Conservation (phyloP, 2,329 filamentous ascomycete species). For the Arthrocladium fulminans region DNA sequence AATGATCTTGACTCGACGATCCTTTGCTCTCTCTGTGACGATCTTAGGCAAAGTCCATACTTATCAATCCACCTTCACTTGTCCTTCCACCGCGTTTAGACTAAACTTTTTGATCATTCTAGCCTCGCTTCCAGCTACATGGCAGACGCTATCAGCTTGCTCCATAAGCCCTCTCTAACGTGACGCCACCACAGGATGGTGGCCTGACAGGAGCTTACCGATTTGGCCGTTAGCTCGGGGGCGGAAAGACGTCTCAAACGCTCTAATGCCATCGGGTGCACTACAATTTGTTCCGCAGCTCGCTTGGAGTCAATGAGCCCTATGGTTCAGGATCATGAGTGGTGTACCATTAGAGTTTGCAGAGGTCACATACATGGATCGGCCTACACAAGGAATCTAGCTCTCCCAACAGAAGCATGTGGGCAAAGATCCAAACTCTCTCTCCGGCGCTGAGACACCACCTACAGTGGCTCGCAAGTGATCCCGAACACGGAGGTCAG, state of each 20-base stretch:
- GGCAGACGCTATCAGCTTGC: neutral
- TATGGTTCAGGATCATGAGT: neutral
- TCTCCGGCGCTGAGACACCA: neutral
- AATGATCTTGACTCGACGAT: neutral
- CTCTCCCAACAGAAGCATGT: neutral
- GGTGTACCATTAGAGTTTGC: neutral
- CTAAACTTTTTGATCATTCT: neutral
- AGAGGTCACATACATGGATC: neutral
- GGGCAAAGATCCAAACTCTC: neutral
- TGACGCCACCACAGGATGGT: neutral
- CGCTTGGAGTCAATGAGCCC: neutral
- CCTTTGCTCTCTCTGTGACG: neutral
- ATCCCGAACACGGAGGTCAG: neutral
- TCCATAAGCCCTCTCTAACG: neutral
- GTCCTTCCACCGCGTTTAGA: neutral
- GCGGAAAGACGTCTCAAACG: neutral
- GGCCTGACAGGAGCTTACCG: neutral
- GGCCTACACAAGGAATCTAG: neutral
- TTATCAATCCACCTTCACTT: neutral
- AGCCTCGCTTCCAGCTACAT: neutral
- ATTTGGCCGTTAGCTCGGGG: neutral
- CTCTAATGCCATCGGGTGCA: neutral
- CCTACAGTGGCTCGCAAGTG: neutral
- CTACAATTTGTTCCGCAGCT: neutral
- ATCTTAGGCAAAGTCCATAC: neutral